Evolutionary conservation across 768 basidiomycete genomes (phyloP), one percentile per base, ranked within the genome.

Genomic region (Postia placenta): DNA sequence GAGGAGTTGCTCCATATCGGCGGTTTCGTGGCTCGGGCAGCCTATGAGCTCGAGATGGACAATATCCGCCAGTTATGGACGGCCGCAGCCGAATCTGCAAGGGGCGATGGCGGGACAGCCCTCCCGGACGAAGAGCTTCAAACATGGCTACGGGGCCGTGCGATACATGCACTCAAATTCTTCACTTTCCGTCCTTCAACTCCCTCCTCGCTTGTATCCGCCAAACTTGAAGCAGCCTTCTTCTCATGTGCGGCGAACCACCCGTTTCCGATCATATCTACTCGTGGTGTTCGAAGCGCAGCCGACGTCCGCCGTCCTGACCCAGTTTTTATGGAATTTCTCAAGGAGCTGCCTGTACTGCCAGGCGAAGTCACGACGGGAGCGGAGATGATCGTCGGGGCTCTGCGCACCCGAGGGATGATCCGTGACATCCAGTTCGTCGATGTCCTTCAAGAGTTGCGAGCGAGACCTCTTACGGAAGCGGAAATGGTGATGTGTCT

Each of bases 101-200:
- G 50, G 20, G 7, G 57, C 27, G 37, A 54, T 19, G 35, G 50
- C 19, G 19, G 1, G 1, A 19, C 37, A 3, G 26, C 47, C 4
- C 37, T 45, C 5, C 61, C 65, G 2, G 67, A 75, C 48, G 53
- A 61, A 35, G 74, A 81, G 38, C 53, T 79, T 19, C 70, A 73
- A 44, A 58, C 64, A 15, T 74, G 77, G 70, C 64, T 93, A 11
- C 73, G 73, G 20, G 65, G 66, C 22, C 77, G 85, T 14, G 83
- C 81, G 12, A 66, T 92, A 15, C 95, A 97, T 57, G 77, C 85
- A 4, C 72, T 96, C 45, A 81, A 80, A 51, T 96, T 96, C 69
- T 97, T 96, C 71, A 86, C 89, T 1, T 97, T 92, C 66, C 79
- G 83, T 54, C 69, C 76, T 2, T 95, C 95, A 0, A 95, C 95